These are phyloP conservation scores for Psophocarpus tetragonolobus DNA, from an alignment of 306 rosid species.

Conservation along the genomic window DNA sequence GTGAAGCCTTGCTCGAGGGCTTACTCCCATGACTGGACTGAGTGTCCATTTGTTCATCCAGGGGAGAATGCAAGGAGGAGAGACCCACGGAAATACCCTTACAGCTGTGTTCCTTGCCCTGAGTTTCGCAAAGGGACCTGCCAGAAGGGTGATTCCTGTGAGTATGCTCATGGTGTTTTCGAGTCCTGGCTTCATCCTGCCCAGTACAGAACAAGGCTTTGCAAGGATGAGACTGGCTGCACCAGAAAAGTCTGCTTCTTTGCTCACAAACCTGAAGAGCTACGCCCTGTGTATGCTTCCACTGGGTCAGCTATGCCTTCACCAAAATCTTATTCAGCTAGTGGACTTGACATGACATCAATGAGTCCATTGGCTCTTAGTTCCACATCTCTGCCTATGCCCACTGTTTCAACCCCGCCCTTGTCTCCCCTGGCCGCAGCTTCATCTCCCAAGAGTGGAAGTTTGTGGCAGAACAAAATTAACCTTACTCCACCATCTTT, in stretches of 20 bases:
- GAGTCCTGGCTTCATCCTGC: conserved; percentile 99
- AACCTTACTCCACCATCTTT: conserved; percentile 83
- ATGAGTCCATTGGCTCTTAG: conserved; percentile 85
- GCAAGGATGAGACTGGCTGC: conserved; percentile 97
- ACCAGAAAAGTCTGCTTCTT: conserved; percentile 92
- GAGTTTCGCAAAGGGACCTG: conserved; percentile 96
- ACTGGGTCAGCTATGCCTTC: conserved; percentile 99
- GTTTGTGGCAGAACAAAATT: conserved; percentile 87
- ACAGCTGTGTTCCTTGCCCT: conserved; percentile 97
- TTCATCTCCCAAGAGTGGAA: conserved; percentile 82
- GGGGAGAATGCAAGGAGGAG: conserved; percentile 99
- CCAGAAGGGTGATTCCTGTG: conserved; percentile 87
- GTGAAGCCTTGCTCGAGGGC: conserved; percentile 99
- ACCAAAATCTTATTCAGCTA: conserved; percentile 65
- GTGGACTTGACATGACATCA: conserved; percentile 59
- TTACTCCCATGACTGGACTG: conserved; percentile 98
- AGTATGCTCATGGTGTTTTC: conserved; percentile 96
- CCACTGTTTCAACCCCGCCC: conserved; percentile 85
- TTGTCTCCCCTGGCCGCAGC: conserved; percentile 89
- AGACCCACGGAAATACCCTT: conserved; percentile 96
- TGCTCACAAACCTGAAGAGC: conserved; percentile 87
- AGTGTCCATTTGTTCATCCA: conserved; percentile 97
- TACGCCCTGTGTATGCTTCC: conserved; percentile 91
- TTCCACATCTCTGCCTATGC: conserved; percentile 69
- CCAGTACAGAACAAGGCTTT: conserved; percentile 92